Base-by-base conservation (phyloP, 495 filamentous ascomycete species). In the Amphirosellinia nigrospora region DNA sequence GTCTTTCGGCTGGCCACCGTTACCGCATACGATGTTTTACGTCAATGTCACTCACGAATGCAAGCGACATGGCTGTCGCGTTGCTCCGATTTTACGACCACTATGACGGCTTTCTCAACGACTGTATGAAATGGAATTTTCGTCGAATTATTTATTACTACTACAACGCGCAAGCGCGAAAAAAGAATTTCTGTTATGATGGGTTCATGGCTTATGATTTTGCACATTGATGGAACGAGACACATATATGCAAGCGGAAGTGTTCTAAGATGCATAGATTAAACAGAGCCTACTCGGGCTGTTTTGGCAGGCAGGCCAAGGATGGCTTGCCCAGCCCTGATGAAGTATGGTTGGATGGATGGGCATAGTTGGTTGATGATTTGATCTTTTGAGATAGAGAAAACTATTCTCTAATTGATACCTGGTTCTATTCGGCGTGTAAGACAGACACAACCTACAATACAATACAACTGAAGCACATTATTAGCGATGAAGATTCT, bases 71-170 rank as follows among this genome's bases (percentile, higher is more conserved):
- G 45, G 62, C 73, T 74, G 71, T 59, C 74, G 76, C 73, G 74
- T 73, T 75, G 72, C 71, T 76, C 74, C 72, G 74, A 78, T 28
- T 71, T 78, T 76, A 78, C 68, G 76, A 78, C 69, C 74, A 72
- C 74, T 68, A 66, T 73, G 62, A 78, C 71, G 71, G 72, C 72
- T 63, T 62, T 72, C 74, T 76, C 76, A 71, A 78, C 65, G 76
- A 78, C 28, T 76, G 76, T 78, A 78, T 76, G 76, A 78, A 72
- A 67, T 73, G 72, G 46, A 71, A 71, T 78, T 77, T 63, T 71
- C 45, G 60, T 70, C 48, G 67, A 71, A 69, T 73, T 70, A 55
- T 68, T 74, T 66, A 64, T 73, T 76, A 70, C 50, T 76, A 70
- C 50, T 41, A 50, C 65, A 70, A 76, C 70, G 71, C 74, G 69